Evolutionary conservation across 768 basidiomycete genomes (phyloP).

Genomic region (Jaapia argillacea): DNA sequence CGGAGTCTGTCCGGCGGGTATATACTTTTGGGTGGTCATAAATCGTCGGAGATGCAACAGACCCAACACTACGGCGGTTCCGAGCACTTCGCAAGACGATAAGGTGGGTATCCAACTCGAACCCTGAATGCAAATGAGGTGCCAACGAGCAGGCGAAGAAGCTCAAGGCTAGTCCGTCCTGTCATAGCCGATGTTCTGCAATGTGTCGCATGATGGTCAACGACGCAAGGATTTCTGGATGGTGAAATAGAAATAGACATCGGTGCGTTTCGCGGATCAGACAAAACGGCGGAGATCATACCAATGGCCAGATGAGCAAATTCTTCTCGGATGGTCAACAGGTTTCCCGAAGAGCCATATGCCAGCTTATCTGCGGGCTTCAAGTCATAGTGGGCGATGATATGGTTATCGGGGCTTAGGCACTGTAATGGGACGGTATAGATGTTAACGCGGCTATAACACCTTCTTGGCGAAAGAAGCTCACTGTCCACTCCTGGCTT

Average conservation of each 20-base stretch:
- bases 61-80: too few species aligned
- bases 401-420: conserved; percentile 36
- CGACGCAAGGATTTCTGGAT: conserved; percentile 44
- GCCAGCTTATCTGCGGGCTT: conserved; percentile 41
- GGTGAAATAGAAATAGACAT: background rate
- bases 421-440: conserved; percentile 29
- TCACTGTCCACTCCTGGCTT: conserved; percentile 69
- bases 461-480: too few species aligned
- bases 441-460: conserved; percentile 2
- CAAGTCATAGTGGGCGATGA: conserved; percentile 61
- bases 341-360: conserved; percentile 56
- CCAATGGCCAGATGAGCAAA: conserved; percentile 45
- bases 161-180: too few species aligned
- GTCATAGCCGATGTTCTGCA: conserved; percentile 24
- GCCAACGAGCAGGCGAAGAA: too few species aligned
- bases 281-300: conserved; percentile 17
- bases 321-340: conserved; percentile 46
- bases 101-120: too few species aligned
- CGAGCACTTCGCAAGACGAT: too few species aligned
- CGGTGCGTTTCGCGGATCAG: conserved; percentile 4
- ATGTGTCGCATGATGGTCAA: conserved; percentile 59
- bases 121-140: too few species aligned
- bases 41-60: too few species aligned
- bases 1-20: too few species aligned
- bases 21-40: too few species aligned